phyloP scores from a whole-genome alignment of 208 protist species.

The Trypanosoma caninum region DNA sequence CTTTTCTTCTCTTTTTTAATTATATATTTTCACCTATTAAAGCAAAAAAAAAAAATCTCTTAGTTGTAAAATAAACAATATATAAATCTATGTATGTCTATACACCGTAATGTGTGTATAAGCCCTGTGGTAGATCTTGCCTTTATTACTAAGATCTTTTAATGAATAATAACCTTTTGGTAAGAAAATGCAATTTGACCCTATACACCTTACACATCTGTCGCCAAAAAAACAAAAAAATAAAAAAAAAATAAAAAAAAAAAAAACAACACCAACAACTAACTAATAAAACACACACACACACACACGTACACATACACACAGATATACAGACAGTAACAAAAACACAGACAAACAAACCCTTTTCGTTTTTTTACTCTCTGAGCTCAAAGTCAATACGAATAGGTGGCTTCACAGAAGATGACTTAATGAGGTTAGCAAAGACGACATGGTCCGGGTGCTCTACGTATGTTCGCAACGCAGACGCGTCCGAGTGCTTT shows the following conservation, averaged over 20 bases:
- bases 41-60: background rate
- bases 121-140: no score
- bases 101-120: background rate
- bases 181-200: no score
- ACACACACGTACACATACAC: background rate
- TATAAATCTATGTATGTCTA: conserved; percentile 12
- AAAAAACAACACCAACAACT: no score
- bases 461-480: conserved; percentile 47
- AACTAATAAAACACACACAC: no score
- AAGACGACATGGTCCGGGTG: conserved; percentile 54
- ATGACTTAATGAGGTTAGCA: conserved; percentile 41
- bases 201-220: no score
- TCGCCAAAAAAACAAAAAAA: no score
- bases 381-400: conserved; percentile 49
- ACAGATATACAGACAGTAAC: background rate
- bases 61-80: background rate
- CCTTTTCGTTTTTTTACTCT: background rate
- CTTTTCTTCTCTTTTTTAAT: no score
- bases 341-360: conserved; percentile 13
- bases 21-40: no score
- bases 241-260: no score
- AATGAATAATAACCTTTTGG: no score
- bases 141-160: no score
- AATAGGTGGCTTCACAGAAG: conserved; percentile 35
- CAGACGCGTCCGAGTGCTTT: conserved; percentile 42